Percentiles rank a stretch among this genome's conserved stretches.
phyloP scores from a whole-genome alignment of 2,329 filamentous ascomycete genomes.

The Aspergillus fructus region DNA sequence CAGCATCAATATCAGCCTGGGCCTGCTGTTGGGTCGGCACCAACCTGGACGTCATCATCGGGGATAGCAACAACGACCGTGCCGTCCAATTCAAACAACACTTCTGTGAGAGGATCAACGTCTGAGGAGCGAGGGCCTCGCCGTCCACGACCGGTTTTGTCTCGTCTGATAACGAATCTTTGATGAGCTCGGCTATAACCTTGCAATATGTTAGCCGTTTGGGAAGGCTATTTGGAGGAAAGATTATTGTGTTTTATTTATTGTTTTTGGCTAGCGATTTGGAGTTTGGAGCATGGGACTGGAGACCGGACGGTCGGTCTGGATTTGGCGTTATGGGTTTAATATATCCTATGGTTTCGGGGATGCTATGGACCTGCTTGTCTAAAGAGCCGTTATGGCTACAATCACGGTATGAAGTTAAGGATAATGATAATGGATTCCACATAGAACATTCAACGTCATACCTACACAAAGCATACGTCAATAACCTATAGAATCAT shows the following conservation, averaged over 20 bases:
- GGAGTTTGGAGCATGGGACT: neutral
- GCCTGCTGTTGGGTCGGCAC: neutral
- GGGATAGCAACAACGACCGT: neutral
- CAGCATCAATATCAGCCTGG: neutral
- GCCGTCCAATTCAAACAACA: neutral
- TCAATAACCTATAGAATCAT: too few relatives aligned
- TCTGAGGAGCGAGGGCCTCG: constrained; percentile 15
- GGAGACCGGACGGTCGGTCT: neutral
- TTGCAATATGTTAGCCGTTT: too few relatives aligned
- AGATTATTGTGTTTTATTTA: too few relatives aligned
- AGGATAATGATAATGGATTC: constrained; percentile 5
- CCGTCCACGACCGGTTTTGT: constrained; percentile 35
- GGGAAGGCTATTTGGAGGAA: too few relatives aligned
- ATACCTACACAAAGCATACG: too few relatives aligned
- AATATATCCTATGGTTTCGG: neutral
- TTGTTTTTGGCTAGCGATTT: too few relatives aligned
- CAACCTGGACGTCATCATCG: neutral
- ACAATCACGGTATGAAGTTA: neutral
- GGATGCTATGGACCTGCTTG: neutral
- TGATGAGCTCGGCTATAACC: constrained; percentile 1
- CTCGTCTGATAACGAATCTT: constrained; percentile 37
- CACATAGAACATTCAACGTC: neutral
- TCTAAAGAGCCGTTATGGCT: too few relatives aligned
- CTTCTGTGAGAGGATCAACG: neutral
- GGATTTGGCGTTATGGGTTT: neutral